phyloP scores from a whole-genome alignment of 768 basidiomycete genomes.

The Paxillus rubicundulus region DNA sequence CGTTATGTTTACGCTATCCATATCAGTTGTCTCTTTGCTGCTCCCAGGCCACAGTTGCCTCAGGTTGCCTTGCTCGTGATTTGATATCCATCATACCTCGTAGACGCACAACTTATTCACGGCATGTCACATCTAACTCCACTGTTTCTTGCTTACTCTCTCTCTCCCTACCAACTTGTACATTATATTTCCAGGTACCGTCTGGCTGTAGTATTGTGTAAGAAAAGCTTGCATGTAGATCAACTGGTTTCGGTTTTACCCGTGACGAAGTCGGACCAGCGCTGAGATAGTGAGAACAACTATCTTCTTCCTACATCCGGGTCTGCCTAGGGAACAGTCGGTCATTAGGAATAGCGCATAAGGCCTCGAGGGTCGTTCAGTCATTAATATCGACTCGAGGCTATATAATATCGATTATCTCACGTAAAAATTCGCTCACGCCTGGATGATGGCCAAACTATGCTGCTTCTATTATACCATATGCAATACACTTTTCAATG shows the following conservation, averaged over 20 bases:
- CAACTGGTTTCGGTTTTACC: neutral
- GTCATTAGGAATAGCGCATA: no score
- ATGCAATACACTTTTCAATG: neutral
- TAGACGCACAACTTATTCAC: neutral
- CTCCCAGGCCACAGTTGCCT: no score
- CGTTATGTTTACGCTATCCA: no score
- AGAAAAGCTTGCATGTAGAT: neutral
- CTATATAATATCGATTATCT: neutral
- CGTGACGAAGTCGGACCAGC: no score
- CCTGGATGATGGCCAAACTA: neutral
- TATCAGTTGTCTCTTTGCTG: no score
- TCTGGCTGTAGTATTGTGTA: neutral
- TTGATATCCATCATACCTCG: neutral
- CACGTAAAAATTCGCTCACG: neutral
- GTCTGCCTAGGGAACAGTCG: no score
- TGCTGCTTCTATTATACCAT: constrained; percentile 16
- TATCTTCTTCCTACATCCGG: no score
- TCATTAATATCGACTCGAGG: no score
- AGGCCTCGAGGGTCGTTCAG: no score
- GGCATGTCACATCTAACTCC: neutral
- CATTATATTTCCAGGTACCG: constrained; percentile 5
- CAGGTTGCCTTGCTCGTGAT: neutral
- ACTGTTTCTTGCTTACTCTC: neutral
- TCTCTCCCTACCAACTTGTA: constrained; percentile 1
- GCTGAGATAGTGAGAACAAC: no score